A percentile compares a stretch with the other conserved stretches of the same genome.
Evolutionary conservation across 1,139 yeast species (phyloP).

Genomic region (Eremothecium gossypii): DNA sequence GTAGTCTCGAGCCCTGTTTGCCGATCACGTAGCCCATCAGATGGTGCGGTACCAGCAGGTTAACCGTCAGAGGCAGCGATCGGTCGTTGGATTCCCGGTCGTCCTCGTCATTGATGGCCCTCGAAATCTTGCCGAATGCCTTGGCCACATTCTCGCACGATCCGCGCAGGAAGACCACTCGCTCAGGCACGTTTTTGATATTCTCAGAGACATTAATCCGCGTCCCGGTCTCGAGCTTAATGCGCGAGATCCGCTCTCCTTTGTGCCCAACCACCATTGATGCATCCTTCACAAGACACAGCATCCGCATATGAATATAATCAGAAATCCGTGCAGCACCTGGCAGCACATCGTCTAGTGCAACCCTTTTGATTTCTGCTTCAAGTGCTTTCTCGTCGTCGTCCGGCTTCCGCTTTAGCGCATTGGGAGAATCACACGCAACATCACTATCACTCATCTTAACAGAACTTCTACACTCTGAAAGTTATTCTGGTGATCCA

Average conservation of each 20-base stretch:
- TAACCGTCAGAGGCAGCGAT: constrained; percentile 48
- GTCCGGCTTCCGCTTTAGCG: constrained; percentile 63
- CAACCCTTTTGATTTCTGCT: constrained; percentile 49
- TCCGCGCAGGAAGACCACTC: constrained; percentile 71
- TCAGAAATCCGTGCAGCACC: constrained; percentile 32
- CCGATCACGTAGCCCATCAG: constrained; percentile 81
- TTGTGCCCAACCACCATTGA: constrained; percentile 67
- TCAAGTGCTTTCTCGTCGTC: constrained; percentile 27
- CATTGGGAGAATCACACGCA: constrained; percentile 17
- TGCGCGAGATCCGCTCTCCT: constrained; percentile 60
- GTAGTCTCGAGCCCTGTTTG: constrained; percentile 61
- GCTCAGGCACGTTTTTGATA: constrained; percentile 61
- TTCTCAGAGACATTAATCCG: constrained; percentile 73
- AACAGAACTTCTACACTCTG: too few relatives aligned
- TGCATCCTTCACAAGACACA: constrained; percentile 72
- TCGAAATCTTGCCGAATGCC: constrained; percentile 67
- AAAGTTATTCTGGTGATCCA: too few relatives aligned
- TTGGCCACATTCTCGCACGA: constrained; percentile 72
- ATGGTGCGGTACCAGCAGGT: constrained; percentile 68
- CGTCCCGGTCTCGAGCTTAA: constrained; percentile 58
- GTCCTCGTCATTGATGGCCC: constrained; percentile 64
- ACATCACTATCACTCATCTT: background rate
- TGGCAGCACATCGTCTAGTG: constrained; percentile 43
- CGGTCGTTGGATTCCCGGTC: constrained; percentile 34
- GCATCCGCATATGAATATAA: constrained; percentile 60